Percentiles rank a stretch among this genome's conserved stretches.
Conservation (phyloP, 2,329 filamentous ascomycete species). For the Talaromyces sp. region DNA sequence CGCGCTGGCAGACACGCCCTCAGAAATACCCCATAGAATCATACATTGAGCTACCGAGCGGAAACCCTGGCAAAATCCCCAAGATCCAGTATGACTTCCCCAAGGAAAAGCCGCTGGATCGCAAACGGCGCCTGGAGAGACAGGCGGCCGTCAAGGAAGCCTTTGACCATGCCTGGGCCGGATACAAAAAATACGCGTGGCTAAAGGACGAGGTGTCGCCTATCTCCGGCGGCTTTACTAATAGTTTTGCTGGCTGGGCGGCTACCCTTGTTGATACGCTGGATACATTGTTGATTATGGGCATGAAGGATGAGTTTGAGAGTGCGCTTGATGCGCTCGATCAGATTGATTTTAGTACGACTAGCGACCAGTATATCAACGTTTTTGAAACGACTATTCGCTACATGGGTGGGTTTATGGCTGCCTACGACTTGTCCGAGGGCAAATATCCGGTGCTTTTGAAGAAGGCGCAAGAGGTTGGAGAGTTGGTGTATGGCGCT, state of each 20-base stretch:
- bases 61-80: constrained; percentile 62
- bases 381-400: constrained; percentile 90
- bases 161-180: constrained; percentile 72
- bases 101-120: constrained; percentile 54
- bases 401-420: constrained; percentile 79
- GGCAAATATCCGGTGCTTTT: constrained; percentile 63
- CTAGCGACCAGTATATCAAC: constrained; percentile 62
- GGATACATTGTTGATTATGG: constrained; percentile 83
- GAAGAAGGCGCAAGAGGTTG: constrained; percentile 73
- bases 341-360: constrained; percentile 77
- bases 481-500: constrained; percentile 70
- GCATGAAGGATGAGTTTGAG: constrained; percentile 69
- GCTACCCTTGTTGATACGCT: constrained; percentile 78
- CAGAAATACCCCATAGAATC: constrained; percentile 72
- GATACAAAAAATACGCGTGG: constrained; percentile 77
- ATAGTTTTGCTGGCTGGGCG: constrained; percentile 88
- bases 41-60: constrained; percentile 67
- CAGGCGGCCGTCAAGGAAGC: constrained; percentile 65
- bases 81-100: constrained; percentile 69
- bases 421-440: constrained; percentile 80
- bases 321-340: constrained; percentile 64
- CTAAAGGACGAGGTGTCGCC: constrained; percentile 81
- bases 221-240: constrained; percentile 59
- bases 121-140: constrained; percentile 58
- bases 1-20: constrained; percentile 64